These are phyloP conservation scores for Tulasnella sp. DNA, from an alignment of 768 basidiomycete genomes.

Conservation along the genomic window DNA sequence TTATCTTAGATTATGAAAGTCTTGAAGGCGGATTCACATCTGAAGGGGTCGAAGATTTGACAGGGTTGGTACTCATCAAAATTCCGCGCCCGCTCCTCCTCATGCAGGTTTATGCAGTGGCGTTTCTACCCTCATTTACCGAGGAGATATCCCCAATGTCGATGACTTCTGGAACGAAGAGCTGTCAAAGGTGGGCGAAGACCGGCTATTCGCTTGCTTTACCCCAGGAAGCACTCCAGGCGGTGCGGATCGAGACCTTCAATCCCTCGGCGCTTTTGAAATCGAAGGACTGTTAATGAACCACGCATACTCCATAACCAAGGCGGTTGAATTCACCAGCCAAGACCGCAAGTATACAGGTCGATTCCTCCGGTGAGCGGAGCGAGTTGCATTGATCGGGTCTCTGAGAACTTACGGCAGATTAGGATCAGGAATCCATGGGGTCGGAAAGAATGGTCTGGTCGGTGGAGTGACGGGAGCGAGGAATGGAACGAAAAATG, in stretches of 20 bases:
- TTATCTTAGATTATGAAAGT: constrained; percentile 40
- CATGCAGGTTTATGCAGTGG: background rate
- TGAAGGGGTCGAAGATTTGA: constrained; percentile 56
- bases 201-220: constrained; percentile 52
- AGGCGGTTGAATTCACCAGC: constrained; percentile 33
- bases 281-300: constrained; percentile 25
- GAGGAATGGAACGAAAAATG: constrained; percentile 21
- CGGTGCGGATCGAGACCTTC: constrained; percentile 47
- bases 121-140: constrained; percentile 17
- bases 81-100: background rate
- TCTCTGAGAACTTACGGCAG: constrained; percentile 34
- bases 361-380: constrained; percentile 43
- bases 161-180: constrained; percentile 56
- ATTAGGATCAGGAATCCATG: constrained; percentile 52
- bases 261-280: constrained; percentile 33
- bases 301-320: constrained; percentile 50
- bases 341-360: constrained; percentile 39
- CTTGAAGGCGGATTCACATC: constrained; percentile 44
- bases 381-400: too few relatives aligned
- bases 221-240: constrained; percentile 34
- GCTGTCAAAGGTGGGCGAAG: constrained; percentile 46
- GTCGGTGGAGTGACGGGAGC: constrained; percentile 23
- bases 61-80: constrained; percentile 41
- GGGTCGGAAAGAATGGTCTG: constrained; percentile 37
- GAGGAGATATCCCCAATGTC: constrained; percentile 47